A percentile compares a stretch with the other conserved stretches of the same genome.
phyloP scores from a whole-genome alignment of 805 yeast species.

The Suhomyces kilbournensis region DNA sequence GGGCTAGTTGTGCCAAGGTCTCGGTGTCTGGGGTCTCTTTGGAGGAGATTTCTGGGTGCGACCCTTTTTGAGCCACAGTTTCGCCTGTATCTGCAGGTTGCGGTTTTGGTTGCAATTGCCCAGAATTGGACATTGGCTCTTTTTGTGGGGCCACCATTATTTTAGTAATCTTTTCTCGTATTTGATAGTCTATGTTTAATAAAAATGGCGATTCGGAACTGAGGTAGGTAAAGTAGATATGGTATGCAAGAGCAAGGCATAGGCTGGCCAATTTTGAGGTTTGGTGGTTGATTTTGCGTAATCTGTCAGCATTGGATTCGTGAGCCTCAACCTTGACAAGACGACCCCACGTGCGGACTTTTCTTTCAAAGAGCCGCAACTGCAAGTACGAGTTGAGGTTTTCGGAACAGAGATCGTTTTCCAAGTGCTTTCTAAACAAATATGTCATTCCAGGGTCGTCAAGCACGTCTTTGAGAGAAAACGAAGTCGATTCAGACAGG shows the following conservation, averaged over 20 bases:
- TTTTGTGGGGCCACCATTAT: no score
- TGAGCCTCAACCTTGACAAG: conserved; percentile 1
- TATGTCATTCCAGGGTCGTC: conserved; percentile 74
- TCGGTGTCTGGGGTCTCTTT: neutral
- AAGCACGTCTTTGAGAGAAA: conserved; percentile 42
- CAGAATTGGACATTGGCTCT: no score
- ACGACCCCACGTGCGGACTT: conserved; percentile 17
- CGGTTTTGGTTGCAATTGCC: neutral
- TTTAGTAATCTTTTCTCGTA: conserved; percentile 42
- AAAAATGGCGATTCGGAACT: conserved; percentile 65
- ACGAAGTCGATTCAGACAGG: neutral
- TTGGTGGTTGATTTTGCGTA: conserved; percentile 15
- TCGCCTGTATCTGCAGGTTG: neutral
- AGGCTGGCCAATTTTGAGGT: conserved; percentile 41
- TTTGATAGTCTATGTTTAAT: conserved; percentile 60
- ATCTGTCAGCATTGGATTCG: conserved; percentile 2
- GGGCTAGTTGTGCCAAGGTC: conserved; percentile 14
- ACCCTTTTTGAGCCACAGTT: neutral
- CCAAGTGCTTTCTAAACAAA: conserved; percentile 64
- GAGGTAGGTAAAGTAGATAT: conserved; percentile 63
- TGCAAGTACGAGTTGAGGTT: conserved; percentile 71
- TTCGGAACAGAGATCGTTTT: conserved; percentile 65
- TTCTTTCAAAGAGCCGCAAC: conserved; percentile 50
- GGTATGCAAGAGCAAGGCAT: conserved; percentile 59
- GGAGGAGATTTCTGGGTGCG: no score